Evolutionary conservation across 306 rosid species (phyloP), one percentile per base, ranked within the genome.

Genomic region (Malus orientalis): DNA sequence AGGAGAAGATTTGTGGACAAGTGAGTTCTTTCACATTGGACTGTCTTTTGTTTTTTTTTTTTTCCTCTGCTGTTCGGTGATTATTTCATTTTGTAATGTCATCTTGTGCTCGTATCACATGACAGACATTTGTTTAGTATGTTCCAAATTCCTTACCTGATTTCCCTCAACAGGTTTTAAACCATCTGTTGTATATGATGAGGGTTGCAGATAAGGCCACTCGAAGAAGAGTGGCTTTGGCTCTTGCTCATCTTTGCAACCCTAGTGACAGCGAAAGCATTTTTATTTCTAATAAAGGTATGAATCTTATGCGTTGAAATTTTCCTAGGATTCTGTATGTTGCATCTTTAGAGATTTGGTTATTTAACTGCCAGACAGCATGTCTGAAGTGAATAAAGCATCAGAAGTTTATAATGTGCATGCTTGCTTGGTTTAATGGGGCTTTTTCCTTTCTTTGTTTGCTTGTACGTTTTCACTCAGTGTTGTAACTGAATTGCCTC

Each of bases 241-340:
- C 91, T 76, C 95, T 92, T 83, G 96, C 96, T 2, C 92, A 90
- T 92, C 93, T 88, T 78, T 90, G 97, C 77, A 76, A 85, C 59
- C 83, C 86, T 32, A 88, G 78, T 58, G 88, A 90, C 75, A 85
- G 78, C 69, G 88, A 85, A 85, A 79, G 76, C 74, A 79, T 88
- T 74, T 92, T 90, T 54, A 83, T 90, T 67, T 90, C 88, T 74
- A 84, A 88, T 79, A 81, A 83, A 70, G 97, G 96, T 88, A 76
- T 23, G 71, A 60, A 29, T 69, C 78, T 67, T 71, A 53, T 25
- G 27, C 69, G 19, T 40, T 74, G 73, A 27, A 63, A 10, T 68
- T 18, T 54, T 16, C 44, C 44, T 23, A 19, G 20, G 22, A 36
- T 22, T 40, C 23, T 61, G 36, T 74, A 47, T 59, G 4, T 61